phyloP scores from a whole-genome alignment of 2,329 filamentous ascomycete genomes.

The Salinomyces thailandicus region DNA sequence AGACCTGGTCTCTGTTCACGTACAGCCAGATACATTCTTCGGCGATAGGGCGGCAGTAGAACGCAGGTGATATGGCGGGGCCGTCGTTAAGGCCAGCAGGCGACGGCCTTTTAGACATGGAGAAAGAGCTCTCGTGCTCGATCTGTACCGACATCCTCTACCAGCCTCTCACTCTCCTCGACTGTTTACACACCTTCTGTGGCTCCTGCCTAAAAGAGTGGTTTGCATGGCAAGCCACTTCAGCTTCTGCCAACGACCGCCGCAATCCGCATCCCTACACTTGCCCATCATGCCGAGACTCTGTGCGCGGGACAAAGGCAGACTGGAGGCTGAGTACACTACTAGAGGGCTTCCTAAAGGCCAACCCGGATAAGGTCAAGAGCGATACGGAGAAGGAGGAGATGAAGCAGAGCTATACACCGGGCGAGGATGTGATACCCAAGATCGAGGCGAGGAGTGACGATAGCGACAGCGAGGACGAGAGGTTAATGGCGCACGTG shows the following conservation, averaged over 20 bases:
- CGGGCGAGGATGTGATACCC: slow-evolving; percentile 71
- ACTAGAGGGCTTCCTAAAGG: slow-evolving; percentile 74
- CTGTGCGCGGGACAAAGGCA: slow-evolving; percentile 74
- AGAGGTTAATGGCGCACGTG: slow-evolving; percentile 59
- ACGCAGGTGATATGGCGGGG: too few species aligned
- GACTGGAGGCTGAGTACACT: slow-evolving; percentile 86
- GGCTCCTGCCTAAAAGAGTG: slow-evolving; percentile 92
- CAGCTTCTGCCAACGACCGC: slow-evolving; percentile 33
- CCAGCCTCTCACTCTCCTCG: slow-evolving; percentile 30
- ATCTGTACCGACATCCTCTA: slow-evolving; percentile 74
- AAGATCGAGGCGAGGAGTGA: slow-evolving; percentile 48
- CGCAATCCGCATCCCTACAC: slow-evolving; percentile 54
- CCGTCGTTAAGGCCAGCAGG: too few species aligned
- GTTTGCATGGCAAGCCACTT: slow-evolving; percentile 70
- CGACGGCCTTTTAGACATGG: slow-evolving; percentile 49
- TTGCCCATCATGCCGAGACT: slow-evolving; percentile 83
- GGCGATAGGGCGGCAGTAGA: too few species aligned
- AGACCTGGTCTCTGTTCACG: too few species aligned
- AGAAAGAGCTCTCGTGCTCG: slow-evolving; percentile 52
- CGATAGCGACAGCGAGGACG: slow-evolving; percentile 44
- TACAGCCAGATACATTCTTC: too few species aligned
- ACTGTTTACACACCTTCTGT: slow-evolving; percentile 62
- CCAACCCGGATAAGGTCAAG: slow-evolving; percentile 66
- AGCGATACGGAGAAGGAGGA: slow-evolving; percentile 63
- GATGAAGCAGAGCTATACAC: slow-evolving; percentile 64